Evolutionary conservation across 495 filamentous ascomycete species (phyloP).

Genomic region (Tuber borchii): DNA sequence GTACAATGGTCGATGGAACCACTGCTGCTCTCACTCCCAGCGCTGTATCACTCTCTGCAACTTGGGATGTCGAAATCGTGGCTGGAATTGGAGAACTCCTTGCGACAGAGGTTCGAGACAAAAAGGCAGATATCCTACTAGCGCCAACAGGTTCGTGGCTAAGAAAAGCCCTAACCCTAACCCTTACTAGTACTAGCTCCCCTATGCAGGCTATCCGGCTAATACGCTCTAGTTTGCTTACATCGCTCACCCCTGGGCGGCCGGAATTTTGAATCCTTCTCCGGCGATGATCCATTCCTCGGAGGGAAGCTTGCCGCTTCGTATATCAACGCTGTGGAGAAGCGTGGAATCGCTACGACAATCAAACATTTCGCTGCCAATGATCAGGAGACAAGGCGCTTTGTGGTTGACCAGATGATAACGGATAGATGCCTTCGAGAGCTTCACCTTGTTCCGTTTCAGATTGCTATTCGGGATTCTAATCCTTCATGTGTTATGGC

Average conservation of each 20-base stretch:
- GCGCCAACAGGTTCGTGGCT: constrained; percentile 34
- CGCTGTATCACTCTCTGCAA: constrained; percentile 40
- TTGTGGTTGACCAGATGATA: constrained; percentile 60
- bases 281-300: constrained; percentile 64
- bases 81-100: constrained; percentile 38
- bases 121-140: constrained; percentile 41
- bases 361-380: constrained; percentile 81
- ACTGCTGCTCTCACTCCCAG: constrained; percentile 41
- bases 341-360: constrained; percentile 61
- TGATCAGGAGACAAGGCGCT: constrained; percentile 67
- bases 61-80: constrained; percentile 40
- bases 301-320: constrained; percentile 62
- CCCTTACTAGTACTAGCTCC: background rate
- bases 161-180: background rate
- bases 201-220: background rate
- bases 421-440: constrained; percentile 67
- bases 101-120: constrained; percentile 40
- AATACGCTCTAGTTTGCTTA: constrained; percentile 45
- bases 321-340: constrained; percentile 63
- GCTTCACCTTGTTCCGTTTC: constrained; percentile 69
- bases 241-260: constrained; percentile 71
- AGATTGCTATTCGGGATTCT: constrained; percentile 60
- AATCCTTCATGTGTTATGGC: constrained; percentile 66
- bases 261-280: constrained; percentile 70
- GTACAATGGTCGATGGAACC: constrained; percentile 42